Conservation (phyloP, 768 basidiomycete genomes). For the Boletus insuetus region DNA sequence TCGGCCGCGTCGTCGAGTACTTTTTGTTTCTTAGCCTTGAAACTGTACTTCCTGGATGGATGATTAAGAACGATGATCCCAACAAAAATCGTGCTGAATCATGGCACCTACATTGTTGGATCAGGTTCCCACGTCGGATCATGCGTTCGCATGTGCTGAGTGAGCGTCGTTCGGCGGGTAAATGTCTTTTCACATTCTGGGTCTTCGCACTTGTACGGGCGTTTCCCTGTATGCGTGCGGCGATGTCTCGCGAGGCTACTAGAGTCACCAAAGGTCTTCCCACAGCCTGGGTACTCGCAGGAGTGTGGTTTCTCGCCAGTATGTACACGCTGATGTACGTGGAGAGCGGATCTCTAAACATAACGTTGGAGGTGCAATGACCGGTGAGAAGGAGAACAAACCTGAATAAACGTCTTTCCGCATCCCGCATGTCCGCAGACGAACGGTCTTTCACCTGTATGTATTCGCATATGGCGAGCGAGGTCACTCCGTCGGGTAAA, state of each 20-base stretch:
- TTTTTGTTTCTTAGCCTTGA: slow-evolving; percentile 67
- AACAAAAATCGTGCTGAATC: slow-evolving; percentile 2
- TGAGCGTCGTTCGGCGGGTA: slow-evolving; percentile 80
- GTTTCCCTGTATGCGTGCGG: slow-evolving; percentile 83
- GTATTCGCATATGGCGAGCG: slow-evolving; percentile 82
- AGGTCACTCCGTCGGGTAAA: slow-evolving; percentile 85
- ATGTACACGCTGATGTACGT: slow-evolving; percentile 86
- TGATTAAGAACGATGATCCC: slow-evolving; percentile 1
- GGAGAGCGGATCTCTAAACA: slow-evolving; percentile 78
- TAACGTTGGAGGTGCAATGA: slow-evolving; percentile 7
- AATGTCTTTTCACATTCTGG: slow-evolving; percentile 84
- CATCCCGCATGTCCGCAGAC: slow-evolving; percentile 69
- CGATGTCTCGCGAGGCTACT: slow-evolving; percentile 90
- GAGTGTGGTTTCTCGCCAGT: slow-evolving; percentile 92
- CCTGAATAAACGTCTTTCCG: slow-evolving; percentile 92
- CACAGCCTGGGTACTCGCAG: slow-evolving; percentile 87
- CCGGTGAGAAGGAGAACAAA: slow-evolving; percentile 30
- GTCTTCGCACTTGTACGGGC: slow-evolving; percentile 84
- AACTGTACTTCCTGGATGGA: slow-evolving; percentile 63
- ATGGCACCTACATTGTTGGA: slow-evolving; percentile 64
- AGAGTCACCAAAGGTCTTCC: slow-evolving; percentile 87
- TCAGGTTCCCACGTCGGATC: slow-evolving; percentile 84
- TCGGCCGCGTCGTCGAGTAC: slow-evolving; percentile 53
- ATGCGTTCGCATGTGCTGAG: slow-evolving; percentile 85
- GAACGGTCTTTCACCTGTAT: slow-evolving; percentile 88